Evolutionary conservation across 179 eudicot genomes (phyloP), one percentile per base, ranked within the genome.

Genomic region (Sideroxylon spinosum): DNA sequence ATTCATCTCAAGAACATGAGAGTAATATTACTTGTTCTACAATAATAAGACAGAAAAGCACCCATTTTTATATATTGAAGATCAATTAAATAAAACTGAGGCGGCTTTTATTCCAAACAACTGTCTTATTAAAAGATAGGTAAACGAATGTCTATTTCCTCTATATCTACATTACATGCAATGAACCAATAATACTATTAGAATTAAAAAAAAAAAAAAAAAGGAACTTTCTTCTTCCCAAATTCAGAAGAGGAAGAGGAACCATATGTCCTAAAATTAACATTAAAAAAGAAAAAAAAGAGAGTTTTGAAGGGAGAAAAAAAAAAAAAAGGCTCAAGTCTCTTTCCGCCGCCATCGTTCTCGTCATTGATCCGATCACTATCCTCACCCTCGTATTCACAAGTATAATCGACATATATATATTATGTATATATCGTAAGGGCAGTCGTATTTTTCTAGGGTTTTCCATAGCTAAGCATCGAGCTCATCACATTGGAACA

Each of bases 401-500:
- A 32, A 74, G 5, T 37, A 37, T 37, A 37, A 74, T 6, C 22
- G 20, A 57, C 10, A 13, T 37, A 13, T 44, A 22, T 23, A 48
- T 23, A 19, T 62, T 44, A 22, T 23, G 63, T 23, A 19, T 62
- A 62, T 60, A 16, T 0, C 6, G 11, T 46, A 10, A 59, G 53
- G 53, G 20, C 3, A 61, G 16, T 49, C 3, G 19, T 62, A 20
- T 3, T 7, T 62, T 62, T 2, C 1, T 22, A 17, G 16, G n/a
- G 44, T 28, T 9, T 20, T 19, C 19, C 32, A 66, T 44, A 6
- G 7, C 48, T 59, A 17, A 0, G 81, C 68, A 68, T 85, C 88
- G 13, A 88, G 87, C 80, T 79, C 89, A 6, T 79, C 89, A 6
- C 75, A 86, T 7, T 81, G 85, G 46, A 87, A 85, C 82, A 87